A percentile compares a stretch with the other conserved stretches of the same genome.
Conservation (phyloP, 495 filamentous ascomycete genomes). For the Aspergillus ostianus region DNA sequence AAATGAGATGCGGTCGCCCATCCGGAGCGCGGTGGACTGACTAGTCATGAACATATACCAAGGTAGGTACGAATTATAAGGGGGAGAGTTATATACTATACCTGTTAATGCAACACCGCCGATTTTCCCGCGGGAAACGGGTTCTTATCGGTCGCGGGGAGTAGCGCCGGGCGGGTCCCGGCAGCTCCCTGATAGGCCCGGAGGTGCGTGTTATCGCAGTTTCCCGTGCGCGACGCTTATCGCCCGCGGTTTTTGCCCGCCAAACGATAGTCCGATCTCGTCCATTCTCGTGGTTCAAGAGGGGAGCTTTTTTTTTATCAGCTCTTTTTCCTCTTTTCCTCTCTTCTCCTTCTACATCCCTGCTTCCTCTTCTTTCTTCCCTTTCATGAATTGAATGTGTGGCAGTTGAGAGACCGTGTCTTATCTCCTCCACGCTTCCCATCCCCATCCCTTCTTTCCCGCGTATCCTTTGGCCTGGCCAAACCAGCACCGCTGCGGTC, state of each 20-base stretch:
- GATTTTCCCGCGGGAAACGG: not conserved
- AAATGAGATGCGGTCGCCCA: too few species aligned
- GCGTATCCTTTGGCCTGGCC: slow-evolving; percentile 5
- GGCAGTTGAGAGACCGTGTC: not conserved
- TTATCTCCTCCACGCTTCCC: not conserved
- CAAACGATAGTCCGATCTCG: not conserved
- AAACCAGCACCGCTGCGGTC: slow-evolving; percentile 5
- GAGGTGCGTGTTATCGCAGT: not conserved
- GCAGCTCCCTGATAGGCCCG: not conserved
- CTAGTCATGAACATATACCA: not conserved
- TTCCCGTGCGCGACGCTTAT: not conserved
- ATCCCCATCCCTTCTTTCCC: not conserved
- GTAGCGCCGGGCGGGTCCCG: not conserved
- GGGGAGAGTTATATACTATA: too few species aligned
- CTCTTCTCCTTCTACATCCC: slow-evolving; percentile 1
- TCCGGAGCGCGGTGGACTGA: too few species aligned
- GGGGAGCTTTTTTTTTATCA: not conserved
- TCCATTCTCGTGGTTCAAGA: too few species aligned
- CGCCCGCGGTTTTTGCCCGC: not conserved
- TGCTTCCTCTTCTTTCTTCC: not conserved
- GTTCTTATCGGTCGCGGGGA: not conserved
- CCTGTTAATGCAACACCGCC: not conserved
- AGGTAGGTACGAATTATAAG: too few species aligned
- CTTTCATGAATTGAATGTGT: not conserved
- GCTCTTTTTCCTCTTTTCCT: not conserved